Base-by-base conservation (phyloP, 2,329 filamentous ascomycete species). In the Colletotrichum costaricense region DNA sequence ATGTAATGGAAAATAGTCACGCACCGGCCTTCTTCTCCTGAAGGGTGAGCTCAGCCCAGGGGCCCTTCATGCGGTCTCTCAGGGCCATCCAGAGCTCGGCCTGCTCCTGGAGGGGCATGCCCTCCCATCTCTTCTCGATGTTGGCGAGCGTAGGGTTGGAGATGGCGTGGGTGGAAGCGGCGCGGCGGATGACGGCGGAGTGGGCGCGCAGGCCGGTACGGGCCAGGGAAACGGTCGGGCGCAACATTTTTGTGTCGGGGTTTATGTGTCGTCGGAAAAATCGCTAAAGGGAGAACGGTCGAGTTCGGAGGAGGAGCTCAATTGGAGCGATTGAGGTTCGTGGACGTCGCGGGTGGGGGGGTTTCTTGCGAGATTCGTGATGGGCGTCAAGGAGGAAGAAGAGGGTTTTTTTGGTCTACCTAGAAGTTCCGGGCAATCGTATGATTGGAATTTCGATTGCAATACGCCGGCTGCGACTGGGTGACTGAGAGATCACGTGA, bases 51-150 rank as follows among this genome's bases (percentile, higher is more conserved):
- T 98, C 95, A 82, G 93, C 91, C 97, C 97, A 99, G 89, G 95
- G 95, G 80, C 91, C 92, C 94, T 98, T 98, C 97, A 99, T 99
- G 82, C 97, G 93, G 88, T 99, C 97, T 86, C 97, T 92, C 85
- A 99, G 89, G 79, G 93, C 89, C 97, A 99, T 99, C 97, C 97
- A 99, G 80, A 99, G 89, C 83, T 99, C 97, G 78, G 97, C 97
- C 92, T 99, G 97, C 91, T 99, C 97, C 90, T 98, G 95, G 77
- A 97, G 95, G 73, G 96, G 95, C 94, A 98, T 95, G 76, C 89
- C 91, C 89, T 99, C 97, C 97, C 97, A 99, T 89, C 97, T 91
- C 93, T 98, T 98, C 92, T 99, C 97, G 82, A 99, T 98, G 87
- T 97, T 95, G 86, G 95, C 94, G 81, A 99, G 91, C 73, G 95